Base-by-base conservation (phyloP, 2,329 filamentous ascomycete genomes). In the Trichoderma polysporum region DNA sequence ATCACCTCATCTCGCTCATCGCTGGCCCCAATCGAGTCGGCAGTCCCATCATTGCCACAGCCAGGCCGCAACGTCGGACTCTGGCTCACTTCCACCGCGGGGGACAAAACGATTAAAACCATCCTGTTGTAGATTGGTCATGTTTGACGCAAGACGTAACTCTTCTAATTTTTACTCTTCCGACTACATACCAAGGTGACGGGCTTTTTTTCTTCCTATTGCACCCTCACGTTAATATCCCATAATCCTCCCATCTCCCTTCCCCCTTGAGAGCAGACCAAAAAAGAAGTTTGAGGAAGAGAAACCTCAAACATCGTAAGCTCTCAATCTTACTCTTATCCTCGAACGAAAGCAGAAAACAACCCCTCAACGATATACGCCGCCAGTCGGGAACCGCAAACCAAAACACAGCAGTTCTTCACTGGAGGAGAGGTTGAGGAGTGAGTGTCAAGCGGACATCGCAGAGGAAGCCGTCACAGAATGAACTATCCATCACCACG, bases 161-260 rank as follows among this genome's bases (percentile, higher is more conserved):
- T 80, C 78, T 78, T 81, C 79, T 77, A 84, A 82, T 79, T 83
- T 81, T 82, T 83, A 82, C 82, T 83, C 83, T 76, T 83, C 83
- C 84, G 83, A 86, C 81, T 82, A 84, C 81, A 86, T 85, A 85
- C 83, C 84, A 82, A 85, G 85, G 85, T 87, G 85, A 87, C 84
- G 78, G 80, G 80, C 77, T 37, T 76, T 39, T 52, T 50, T 37
- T 49, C 57, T 59, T 19, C 25, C 22, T 17, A 12, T 45, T 25
- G 39, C 17, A 41, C 37, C 52, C 17, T 39, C 41, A 17, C 45
- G 15, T 35, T 50, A 50, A 61, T 61, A 61, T n/a, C n/a, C 39
- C 56, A 49, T 29, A n/a, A 27, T 9, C n/a, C 22, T 17, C 27
- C n/a, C 29, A 15, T 25, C 29, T 8, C 29, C 57, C 45, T 22